Conservation (phyloP, 2,329 filamentous ascomycete species). For the Calonectria honghensis region DNA sequence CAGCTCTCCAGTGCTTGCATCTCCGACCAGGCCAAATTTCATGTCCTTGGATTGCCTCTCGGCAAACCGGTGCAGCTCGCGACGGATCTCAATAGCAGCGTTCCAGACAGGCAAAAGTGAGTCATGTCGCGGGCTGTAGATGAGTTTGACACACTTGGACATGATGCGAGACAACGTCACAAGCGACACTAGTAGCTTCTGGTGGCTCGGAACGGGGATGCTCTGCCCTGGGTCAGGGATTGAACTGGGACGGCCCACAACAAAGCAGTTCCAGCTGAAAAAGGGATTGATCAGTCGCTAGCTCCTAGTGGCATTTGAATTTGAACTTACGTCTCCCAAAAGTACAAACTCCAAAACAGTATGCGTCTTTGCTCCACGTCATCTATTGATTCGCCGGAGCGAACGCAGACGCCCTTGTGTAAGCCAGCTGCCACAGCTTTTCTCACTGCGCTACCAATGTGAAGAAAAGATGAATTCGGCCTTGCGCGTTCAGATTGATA, state of each 20-base stretch:
- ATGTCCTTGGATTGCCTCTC: slow-evolving; percentile 56
- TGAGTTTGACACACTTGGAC: slow-evolving; percentile 62
- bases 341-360: slow-evolving; percentile 61
- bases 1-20: slow-evolving; percentile 60
- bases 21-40: slow-evolving; percentile 59
- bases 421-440: slow-evolving; percentile 66
- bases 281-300: slow-evolving; percentile 4
- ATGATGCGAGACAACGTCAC: slow-evolving; percentile 62
- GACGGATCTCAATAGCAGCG: slow-evolving; percentile 57
- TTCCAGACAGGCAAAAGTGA: slow-evolving; percentile 58
- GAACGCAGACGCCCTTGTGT: slow-evolving; percentile 63
- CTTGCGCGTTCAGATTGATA: slow-evolving; percentile 66
- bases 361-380: slow-evolving; percentile 60
- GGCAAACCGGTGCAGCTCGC: slow-evolving; percentile 56
- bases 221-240: slow-evolving; percentile 60
- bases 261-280: slow-evolving; percentile 65
- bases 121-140: slow-evolving; percentile 64
- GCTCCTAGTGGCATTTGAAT: neutral
- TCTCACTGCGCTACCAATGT: slow-evolving; percentile 62
- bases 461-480: slow-evolving; percentile 65
- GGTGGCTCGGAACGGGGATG: slow-evolving; percentile 59
- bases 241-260: slow-evolving; percentile 64
- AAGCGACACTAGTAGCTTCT: slow-evolving; percentile 62
- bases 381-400: slow-evolving; percentile 57
- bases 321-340: slow-evolving; percentile 64